These are phyloP conservation scores for Pseudopithomyces maydicus DNA, from an alignment of 2,329 filamentous ascomycete species.

Conservation along the genomic window DNA sequence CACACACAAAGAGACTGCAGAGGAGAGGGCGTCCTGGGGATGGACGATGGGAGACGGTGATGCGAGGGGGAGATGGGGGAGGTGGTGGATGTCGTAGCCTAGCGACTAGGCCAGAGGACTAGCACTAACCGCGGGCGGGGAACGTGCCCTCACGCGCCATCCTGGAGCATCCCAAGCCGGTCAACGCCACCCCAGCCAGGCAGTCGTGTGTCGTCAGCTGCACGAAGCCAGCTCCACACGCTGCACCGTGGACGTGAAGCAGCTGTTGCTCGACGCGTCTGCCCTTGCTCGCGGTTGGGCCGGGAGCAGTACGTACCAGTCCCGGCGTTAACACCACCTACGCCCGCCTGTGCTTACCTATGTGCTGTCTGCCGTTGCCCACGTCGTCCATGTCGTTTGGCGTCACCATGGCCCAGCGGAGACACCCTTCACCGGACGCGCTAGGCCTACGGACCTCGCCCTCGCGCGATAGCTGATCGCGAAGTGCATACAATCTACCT, in stretches of 20 bases:
- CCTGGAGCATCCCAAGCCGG: background rate
- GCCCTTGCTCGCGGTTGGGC: too few species aligned
- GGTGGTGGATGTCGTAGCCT: slow-evolving; percentile 4
- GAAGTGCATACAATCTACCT: background rate
- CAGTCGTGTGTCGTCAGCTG: slow-evolving; percentile 2
- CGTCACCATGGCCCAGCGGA: background rate
- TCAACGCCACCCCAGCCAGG: background rate
- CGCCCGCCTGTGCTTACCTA: background rate
- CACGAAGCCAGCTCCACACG: background rate
- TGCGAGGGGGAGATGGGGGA: background rate
- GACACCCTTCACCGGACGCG: background rate
- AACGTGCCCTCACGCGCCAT: background rate
- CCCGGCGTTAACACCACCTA: background rate
- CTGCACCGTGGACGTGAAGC: background rate
- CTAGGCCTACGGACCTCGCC: background rate
- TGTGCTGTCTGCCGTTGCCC: slow-evolving; percentile 2
- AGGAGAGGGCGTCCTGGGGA: background rate
- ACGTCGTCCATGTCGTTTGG: background rate
- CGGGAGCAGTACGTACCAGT: background rate
- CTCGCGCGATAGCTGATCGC: background rate
- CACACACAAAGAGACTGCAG: background rate
- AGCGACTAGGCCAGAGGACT: background rate
- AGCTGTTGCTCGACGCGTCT: background rate
- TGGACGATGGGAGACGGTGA: background rate
- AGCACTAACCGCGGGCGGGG: background rate